Evolutionary conservation across 257 asterid species (phyloP).

Genomic region (Oldenlandia corymbosa): DNA sequence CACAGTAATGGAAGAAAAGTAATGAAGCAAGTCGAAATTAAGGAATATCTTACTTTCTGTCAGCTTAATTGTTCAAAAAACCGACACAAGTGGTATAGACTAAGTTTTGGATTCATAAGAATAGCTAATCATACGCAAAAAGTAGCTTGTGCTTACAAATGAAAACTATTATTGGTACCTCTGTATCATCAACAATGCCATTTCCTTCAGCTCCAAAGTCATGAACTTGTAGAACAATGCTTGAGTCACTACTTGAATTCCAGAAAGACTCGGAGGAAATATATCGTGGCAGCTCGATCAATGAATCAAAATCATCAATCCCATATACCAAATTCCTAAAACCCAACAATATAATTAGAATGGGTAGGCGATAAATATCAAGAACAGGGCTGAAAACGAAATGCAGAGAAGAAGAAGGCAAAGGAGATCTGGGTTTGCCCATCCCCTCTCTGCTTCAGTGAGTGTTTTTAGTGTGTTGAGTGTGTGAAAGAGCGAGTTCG

Average conservation of each 20-base stretch:
- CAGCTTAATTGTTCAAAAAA: not conserved
- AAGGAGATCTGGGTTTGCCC: conserved; percentile 16
- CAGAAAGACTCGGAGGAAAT: conserved; percentile 17
- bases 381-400: conserved; percentile 4
- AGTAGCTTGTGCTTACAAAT: no score
- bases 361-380: not conserved
- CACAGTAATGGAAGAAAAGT: not conserved
- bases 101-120: no score
- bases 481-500: not conserved
- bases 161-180: no score
- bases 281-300: conserved; percentile 24
- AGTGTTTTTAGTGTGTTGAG: not conserved
- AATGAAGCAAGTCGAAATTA: not conserved
- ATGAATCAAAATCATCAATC: conserved; percentile 17
- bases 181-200: conserved; percentile 34
- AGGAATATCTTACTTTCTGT: no score
- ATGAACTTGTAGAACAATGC: conserved; percentile 13
- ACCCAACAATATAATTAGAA: not conserved
- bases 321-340: conserved; percentile 19
- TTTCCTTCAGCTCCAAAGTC: conserved; percentile 40
- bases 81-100: not conserved
- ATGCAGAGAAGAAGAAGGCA: not conserved
- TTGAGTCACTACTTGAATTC: conserved; percentile 5
- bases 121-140: no score
- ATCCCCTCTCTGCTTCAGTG: not conserved